These are phyloP conservation scores for Chlorella ohadii DNA, from an alignment of 139 green algal genomes.

Conservation along the genomic window DNA sequence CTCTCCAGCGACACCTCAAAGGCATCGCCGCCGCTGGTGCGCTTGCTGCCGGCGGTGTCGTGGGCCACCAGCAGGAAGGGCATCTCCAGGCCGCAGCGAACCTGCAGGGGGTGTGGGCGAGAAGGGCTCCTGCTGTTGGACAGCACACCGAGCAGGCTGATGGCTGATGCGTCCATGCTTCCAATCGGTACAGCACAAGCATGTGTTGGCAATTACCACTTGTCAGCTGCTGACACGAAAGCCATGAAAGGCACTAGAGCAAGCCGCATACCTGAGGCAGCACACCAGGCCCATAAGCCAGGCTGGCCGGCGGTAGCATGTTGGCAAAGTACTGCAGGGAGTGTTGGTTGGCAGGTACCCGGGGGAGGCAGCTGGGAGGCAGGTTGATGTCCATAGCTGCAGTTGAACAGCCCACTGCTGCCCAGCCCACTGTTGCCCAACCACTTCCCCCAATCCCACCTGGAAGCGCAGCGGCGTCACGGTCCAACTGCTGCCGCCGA, in stretches of 20 bases:
- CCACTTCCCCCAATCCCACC: neutral
- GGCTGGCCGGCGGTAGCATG: constrained; percentile 79
- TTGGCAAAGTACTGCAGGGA: constrained; percentile 83
- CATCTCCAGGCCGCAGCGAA: constrained; percentile 76
- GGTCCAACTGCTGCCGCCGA: constrained; percentile 85
- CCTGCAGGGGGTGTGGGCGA: neutral
- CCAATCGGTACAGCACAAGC: no score
- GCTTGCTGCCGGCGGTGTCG: constrained; percentile 81
- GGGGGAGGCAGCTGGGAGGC: no score
- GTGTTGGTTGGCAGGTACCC: no score
- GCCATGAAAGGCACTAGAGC: no score
- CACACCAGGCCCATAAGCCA: constrained; percentile 86
- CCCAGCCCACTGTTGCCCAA: neutral
- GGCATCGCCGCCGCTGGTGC: constrained; percentile 75
- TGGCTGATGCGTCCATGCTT: no score
- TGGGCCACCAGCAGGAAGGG: constrained; percentile 83
- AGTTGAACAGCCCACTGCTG: no score
- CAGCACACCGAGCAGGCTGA: no score
- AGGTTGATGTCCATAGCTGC: no score
- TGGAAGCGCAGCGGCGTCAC: constrained; percentile 86
- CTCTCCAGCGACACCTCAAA: constrained; percentile 66
- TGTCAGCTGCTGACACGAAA: neutral
- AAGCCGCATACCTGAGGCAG: constrained; percentile 42
- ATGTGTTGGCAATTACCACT: no score
- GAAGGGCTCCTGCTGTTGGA: no score